Evolutionary conservation across 129 eudicot genomes (phyloP).

Genomic region (Kitagawia praeruptora): DNA sequence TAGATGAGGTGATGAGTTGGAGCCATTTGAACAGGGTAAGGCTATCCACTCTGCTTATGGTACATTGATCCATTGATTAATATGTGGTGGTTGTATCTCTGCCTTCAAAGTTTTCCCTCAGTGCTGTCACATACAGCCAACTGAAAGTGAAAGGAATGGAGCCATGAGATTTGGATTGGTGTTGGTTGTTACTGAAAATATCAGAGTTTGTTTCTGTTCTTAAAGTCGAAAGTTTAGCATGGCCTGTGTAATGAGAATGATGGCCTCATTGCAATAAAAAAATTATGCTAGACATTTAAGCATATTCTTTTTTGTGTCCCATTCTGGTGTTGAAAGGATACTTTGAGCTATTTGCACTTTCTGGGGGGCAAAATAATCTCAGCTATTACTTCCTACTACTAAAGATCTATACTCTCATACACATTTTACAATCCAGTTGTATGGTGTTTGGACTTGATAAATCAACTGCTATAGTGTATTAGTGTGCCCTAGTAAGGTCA

Average conservation of each 20-base stretch:
- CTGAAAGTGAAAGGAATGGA: constrained; percentile 3
- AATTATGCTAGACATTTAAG: constrained; percentile 9
- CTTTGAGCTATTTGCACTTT: not conserved
- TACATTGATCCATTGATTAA: not conserved
- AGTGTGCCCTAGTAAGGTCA: not conserved
- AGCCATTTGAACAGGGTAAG: constrained; percentile 39
- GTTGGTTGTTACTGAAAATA: not conserved
- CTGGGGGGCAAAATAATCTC: not conserved
- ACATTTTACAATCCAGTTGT: not conserved
- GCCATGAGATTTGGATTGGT: not conserved
- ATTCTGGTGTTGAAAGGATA: constrained; percentile 7
- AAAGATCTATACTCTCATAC: not conserved
- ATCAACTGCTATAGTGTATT: too few relatives aligned
- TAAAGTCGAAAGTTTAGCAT: not conserved
- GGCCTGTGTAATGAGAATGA: not conserved
- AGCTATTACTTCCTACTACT: not conserved
- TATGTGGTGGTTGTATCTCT: constrained; percentile 19
- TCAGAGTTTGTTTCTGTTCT: not conserved
- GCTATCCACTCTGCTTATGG: constrained; percentile 24
- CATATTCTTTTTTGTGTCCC: constrained; percentile 16
- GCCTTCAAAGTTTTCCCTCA: not conserved
- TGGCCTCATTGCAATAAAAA: constrained; percentile 7
- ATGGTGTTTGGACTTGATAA: too few relatives aligned
- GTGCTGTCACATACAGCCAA: not conserved
- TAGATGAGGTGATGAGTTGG: constrained; percentile 23